phyloP scores from a whole-genome alignment of 176 grass and related monocot genomes.

The Carex cristatella region DNA sequence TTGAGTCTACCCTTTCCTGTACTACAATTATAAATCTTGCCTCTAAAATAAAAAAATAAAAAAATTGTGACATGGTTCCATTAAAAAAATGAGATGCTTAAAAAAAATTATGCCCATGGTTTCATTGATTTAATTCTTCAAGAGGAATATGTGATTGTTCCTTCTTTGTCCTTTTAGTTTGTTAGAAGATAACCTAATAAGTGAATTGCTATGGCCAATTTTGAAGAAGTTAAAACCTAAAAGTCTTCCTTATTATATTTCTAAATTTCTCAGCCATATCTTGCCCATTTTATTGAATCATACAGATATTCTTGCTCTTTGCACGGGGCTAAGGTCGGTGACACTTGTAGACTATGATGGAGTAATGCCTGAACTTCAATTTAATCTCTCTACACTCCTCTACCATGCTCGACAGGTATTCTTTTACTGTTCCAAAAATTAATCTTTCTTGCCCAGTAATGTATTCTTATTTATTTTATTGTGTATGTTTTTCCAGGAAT shows the following conservation, averaged over 20 bases:
- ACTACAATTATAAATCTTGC: not conserved
- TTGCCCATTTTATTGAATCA: not conserved
- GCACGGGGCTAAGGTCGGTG: conserved; percentile 34
- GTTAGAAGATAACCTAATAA: not conserved
- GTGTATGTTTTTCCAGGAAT: conserved; percentile 35
- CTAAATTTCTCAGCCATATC: not conserved
- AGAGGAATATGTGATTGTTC: not conserved
- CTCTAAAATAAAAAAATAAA: not conserved
- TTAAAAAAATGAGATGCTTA: not conserved
- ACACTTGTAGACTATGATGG: conserved; percentile 39
- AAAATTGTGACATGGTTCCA: not conserved
- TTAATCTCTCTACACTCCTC: conserved; percentile 32
- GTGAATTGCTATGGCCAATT: not conserved
- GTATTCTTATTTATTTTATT: not conserved
- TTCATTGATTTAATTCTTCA: not conserved
- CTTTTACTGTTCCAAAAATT: not conserved
- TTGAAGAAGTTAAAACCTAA: not conserved
- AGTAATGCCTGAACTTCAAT: conserved; percentile 39
- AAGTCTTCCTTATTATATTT: not conserved
- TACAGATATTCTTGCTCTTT: conserved; percentile 37
- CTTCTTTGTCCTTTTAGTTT: too few species aligned
- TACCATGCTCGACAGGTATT: conserved; percentile 28
- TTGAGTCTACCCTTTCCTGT: not conserved
- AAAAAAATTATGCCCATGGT: not conserved
- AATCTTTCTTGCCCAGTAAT: not conserved